Evolutionary conservation across 1,139 yeast genomes (phyloP), one percentile per base, ranked within the genome.

Genomic region (Suhomyces terraborum): DNA sequence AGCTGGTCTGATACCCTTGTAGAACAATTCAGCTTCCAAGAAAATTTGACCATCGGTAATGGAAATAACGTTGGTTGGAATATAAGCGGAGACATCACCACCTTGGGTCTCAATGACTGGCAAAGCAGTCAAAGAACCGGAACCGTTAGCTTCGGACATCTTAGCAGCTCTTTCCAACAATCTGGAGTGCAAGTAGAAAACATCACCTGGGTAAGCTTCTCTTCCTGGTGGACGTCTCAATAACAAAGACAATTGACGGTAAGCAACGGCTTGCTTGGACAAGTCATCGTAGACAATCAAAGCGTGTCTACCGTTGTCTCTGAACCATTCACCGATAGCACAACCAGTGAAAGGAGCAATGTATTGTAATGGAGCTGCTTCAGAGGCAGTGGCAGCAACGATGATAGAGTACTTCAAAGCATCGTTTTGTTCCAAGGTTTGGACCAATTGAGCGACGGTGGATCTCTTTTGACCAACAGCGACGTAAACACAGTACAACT

Each of bases 391-490:
- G 64, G 98, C 99, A 55, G 98, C 97, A 70, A 93, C 98, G 73
- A 93, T 82, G 76, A 93, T 87, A 63, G 98, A 77, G 84, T 93
- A 93, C 80, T 93, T 89, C 77, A 94, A 79, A 62, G 99, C 98
- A 70, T 91, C 98, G 71, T 88, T 79, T 75, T 91, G 93, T 82
- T 93, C 99, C 70, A 94, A 85, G 66, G 97, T 91, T 83, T 93
- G 96, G 59, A 94, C 96, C 68, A 93, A 88, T 82, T 94, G 98
- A 62, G 98, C 98, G 62, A 93, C 98, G 57, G 99, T 93, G 55
- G 98, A 94, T 84, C 99, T 89, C 87, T 94, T 93, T 82, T 93
- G 99, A 76, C 99, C 99, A 69, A 93, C 95, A 56, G 99, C 99
- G 62, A 94, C 98, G 85, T 93, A 93, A 63, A 93, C 97, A 87